Evolutionary conservation across 2,329 filamentous ascomycete species (phyloP).

Genomic region (Paecilomyces formosus): DNA sequence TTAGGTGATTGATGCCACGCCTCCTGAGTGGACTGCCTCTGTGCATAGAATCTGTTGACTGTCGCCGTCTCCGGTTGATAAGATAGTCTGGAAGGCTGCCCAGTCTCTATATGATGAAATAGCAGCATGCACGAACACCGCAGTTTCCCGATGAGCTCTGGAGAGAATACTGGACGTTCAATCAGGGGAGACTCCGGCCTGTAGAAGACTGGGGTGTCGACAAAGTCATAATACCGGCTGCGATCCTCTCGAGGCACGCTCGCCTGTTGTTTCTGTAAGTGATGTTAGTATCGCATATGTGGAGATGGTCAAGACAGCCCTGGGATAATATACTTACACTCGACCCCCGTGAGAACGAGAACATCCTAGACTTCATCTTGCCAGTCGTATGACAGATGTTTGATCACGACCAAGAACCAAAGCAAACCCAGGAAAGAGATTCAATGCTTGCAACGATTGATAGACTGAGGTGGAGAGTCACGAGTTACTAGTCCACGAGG

Average conservation of each 20-base stretch:
- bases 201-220: slow-evolving; percentile 24
- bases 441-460: background rate
- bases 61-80: background rate
- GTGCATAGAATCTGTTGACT: background rate
- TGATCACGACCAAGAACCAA: no score
- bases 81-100: slow-evolving; percentile 3
- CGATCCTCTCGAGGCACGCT: slow-evolving; percentile 4
- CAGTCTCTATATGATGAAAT: slow-evolving; percentile 22
- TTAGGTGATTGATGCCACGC: background rate
- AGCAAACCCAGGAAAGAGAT: background rate
- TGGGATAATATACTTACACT: background rate
- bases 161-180: slow-evolving; percentile 23
- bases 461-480: background rate
- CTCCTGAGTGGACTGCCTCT: background rate
- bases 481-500: background rate
- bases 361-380: background rate
- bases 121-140: slow-evolving; percentile 27
- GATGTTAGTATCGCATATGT: background rate
- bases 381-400: background rate
- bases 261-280: background rate
- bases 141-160: slow-evolving; percentile 26
- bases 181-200: slow-evolving; percentile 25
- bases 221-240: slow-evolving; percentile 24
- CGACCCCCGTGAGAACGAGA: background rate
- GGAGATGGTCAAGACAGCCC: background rate